Evolutionary conservation across 2,329 filamentous ascomycete species (phyloP), one percentile per base, ranked within the genome.

Genomic region (Conoideocrella luteorostrata): DNA sequence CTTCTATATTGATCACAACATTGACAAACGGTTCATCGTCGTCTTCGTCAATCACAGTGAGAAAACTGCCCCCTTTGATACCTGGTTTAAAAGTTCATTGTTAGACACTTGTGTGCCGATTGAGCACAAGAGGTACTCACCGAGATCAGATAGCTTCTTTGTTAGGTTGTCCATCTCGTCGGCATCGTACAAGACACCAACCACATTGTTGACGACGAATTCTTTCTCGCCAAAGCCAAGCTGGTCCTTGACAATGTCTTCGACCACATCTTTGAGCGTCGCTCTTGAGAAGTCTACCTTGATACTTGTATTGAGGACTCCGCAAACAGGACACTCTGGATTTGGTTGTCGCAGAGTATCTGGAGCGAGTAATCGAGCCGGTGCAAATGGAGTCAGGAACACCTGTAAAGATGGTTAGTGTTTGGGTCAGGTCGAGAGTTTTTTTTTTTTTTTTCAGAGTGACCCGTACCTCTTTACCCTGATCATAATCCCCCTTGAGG

Each of bases 41-140:
- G 42, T 90, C 85, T 37, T 88, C 85, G 45, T 94, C 93, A n/a
- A 85, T 82, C 41, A 97, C 70, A 0, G 87, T 94, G 50, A 97
- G 65, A 60, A 94, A 91, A 41, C 76, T 82, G 50, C 86, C 86
- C 20, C 76, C 70, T 46, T 77, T 77, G 54, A 96, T 78, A 10
- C 84, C 78, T 82, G 11, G n/a, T 15, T 13, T n/a, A 37, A 33
- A 15, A n/a, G 10, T 28, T 46, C n/a, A 46, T 26, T 22, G 13
- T 39, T 10, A 6, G 15, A 30, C 11, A 20, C 39, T 12, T 15
- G 15, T 13, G 17, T 17, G n/a, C 6, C 4, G 26, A 5, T 18
- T 17, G 10, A 20, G 22, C 18, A 22, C 9, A 6, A 17, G 17
- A 12, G 23, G 26, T 15, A 30, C 68, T 54, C 69, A 78, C 80